Evolutionary conservation across 208 protist genomes (phyloP).

Genomic region (Angomonas ambiguus): DNA sequence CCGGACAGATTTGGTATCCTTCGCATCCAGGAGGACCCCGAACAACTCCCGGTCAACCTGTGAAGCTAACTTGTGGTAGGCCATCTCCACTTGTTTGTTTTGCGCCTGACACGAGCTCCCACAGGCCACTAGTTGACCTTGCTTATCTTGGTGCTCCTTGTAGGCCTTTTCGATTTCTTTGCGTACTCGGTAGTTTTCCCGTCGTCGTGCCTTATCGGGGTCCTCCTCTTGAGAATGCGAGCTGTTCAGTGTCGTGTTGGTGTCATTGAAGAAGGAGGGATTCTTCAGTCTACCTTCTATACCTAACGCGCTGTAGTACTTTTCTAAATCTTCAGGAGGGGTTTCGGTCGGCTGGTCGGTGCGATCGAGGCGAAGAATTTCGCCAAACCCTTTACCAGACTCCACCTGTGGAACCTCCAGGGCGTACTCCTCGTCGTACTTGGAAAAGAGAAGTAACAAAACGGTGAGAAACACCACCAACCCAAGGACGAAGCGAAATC

Average conservation of each 20-base stretch:
- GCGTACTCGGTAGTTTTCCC: conserved; percentile 73
- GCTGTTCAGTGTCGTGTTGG: neutral
- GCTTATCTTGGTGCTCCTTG: conserved; percentile 52
- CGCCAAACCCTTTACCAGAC: conserved; percentile 65
- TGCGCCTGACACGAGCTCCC: conserved; percentile 65
- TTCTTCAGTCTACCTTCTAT: conserved; percentile 46
- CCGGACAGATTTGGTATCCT: conserved; percentile 65
- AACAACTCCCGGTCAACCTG: conserved; percentile 86
- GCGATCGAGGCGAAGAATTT: conserved; percentile 28
- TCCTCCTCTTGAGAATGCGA: conserved; percentile 12
- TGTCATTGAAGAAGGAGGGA: conserved; percentile 3
- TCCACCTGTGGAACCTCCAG: conserved; percentile 80
- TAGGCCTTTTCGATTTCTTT: conserved; percentile 70
- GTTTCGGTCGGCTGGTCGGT: neutral
- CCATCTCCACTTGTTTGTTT: conserved; percentile 74
- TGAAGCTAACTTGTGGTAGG: conserved; percentile 71
- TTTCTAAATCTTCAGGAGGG: conserved; percentile 39
- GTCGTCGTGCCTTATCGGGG: conserved; percentile 55
- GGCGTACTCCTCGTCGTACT: conserved; percentile 86
- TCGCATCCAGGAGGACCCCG: conserved; percentile 70
- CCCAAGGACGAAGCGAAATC: conserved; percentile 62
- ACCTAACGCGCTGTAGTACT: conserved; percentile 71
- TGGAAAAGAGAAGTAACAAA: conserved; percentile 47
- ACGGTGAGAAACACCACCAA: conserved; percentile 43
- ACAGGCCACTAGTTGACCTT: conserved; percentile 77